Base-by-base conservation (phyloP, 106 monocot genomes). In the Allium sativum region DNA sequence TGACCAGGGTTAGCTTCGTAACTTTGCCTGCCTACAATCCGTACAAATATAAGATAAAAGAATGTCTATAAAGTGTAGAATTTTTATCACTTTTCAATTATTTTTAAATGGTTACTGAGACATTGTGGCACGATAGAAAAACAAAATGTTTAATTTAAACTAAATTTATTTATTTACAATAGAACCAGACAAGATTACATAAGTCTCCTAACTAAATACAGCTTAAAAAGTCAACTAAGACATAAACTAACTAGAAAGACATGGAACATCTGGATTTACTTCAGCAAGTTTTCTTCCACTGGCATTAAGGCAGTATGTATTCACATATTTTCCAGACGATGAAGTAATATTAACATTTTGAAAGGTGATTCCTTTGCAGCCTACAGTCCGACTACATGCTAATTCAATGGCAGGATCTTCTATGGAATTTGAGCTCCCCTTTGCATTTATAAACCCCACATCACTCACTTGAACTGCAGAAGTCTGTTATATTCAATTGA, bases 231-330 rank as follows among this genome's bases (percentile, higher is more conserved):
- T 31, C 2, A 31, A 31, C 5, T 31, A 3, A 31, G 2, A n/a
- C 1, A 31, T 31, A 31, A 31, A 31, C 31, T 31, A 31, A 31
- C 58, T 13, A 12, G 58, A 58, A 46, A 62, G 62, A 46, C 62
- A 62, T 3, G 62, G 13, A 9, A 62, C 45, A 10, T 65, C 47
- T 16, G 67, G 67, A 14, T 8, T 44, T 13, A 67, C 42, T 45
- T 56, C 17, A 10, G 56, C 67, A 19, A 5, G 12, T 45, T 18
- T 20, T 9, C 18, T 56, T 12, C 67, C 67, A 12, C 8, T 9
- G 6, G 67, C 67, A 56, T 67, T 67, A 43, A 67, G 14, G 14
- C 67, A 67, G 20, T 67, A 67, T 18, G 58, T 41, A 4, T 14
- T 58, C 40, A 41, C 7, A 5, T 58, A 3, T 0, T 42, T 9